phyloP scores from a whole-genome alignment of 176 grass and related monocot species.

The Zoysia pacifica region DNA sequence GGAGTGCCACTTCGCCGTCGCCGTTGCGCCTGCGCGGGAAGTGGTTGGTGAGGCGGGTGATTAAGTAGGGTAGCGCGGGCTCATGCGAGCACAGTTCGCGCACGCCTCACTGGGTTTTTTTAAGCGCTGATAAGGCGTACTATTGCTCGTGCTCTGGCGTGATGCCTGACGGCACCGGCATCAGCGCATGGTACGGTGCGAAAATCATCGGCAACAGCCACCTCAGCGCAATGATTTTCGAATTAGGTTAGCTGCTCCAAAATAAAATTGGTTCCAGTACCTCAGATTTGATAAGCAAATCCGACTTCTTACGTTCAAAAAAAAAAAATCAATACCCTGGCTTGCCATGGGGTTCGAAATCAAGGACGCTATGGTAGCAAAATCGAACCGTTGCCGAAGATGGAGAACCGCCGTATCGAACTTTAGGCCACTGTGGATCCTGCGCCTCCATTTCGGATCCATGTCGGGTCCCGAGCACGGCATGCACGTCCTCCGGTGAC shows the following conservation, averaged over 20 bases:
- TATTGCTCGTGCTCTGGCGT: background rate
- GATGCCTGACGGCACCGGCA: constrained; percentile 18
- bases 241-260: background rate
- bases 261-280: no score
- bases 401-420: no score
- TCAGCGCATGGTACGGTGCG: background rate
- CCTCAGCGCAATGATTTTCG: background rate
- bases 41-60: background rate
- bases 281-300: no score
- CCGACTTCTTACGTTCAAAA: no score
- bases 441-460: constrained; percentile 8
- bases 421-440: background rate
- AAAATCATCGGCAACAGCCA: background rate
- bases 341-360: no score
- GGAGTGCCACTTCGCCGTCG: constrained; percentile 4
- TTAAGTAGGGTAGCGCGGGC: background rate
- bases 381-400: background rate
- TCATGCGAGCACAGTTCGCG: constrained; percentile 13
- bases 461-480: constrained; percentile 22
- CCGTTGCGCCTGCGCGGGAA: background rate
- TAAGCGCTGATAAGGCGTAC: background rate
- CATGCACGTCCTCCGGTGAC: background rate
- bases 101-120: constrained; percentile 3
- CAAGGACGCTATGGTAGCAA: no score
- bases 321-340: no score